A percentile compares a stretch with the other conserved stretches of the same genome.
Conservation (phyloP, 2,329 filamentous ascomycete genomes). For the Pseudocercospora eumusae region DNA sequence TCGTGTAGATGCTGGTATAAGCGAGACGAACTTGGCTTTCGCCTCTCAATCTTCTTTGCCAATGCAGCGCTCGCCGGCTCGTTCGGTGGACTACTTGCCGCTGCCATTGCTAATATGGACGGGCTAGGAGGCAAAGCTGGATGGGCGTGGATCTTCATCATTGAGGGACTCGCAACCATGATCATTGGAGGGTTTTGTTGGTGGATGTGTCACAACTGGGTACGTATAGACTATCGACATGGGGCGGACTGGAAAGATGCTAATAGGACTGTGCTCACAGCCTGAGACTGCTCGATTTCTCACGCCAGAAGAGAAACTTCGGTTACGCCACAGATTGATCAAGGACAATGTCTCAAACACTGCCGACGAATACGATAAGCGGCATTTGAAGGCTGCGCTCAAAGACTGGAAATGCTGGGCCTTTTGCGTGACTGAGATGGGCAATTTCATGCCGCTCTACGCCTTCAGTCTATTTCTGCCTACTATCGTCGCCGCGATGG, state of each 20-base stretch:
- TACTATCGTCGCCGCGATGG: conserved; percentile 68
- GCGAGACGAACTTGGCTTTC: conserved; percentile 72
- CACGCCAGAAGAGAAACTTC: conserved; percentile 42
- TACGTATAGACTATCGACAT: neutral
- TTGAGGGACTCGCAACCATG: conserved; percentile 64
- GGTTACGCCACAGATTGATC: conserved; percentile 27
- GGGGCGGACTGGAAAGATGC: neutral
- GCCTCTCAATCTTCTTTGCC: conserved; percentile 80
- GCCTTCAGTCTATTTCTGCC: conserved; percentile 55
- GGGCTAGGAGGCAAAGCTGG: conserved; percentile 57
- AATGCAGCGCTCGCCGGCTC: conserved; percentile 77
- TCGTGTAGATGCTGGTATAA: conserved; percentile 69
- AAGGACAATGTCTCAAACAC: conserved; percentile 27
- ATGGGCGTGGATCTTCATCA: conserved; percentile 48
- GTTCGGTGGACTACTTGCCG: conserved; percentile 72
- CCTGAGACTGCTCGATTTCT: conserved; percentile 61
- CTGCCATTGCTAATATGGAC: conserved; percentile 69
- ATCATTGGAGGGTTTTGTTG: conserved; percentile 52
- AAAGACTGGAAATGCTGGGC: conserved; percentile 81
- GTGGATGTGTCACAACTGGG: conserved; percentile 53
- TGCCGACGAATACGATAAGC: conserved; percentile 42
- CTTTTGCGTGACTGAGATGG: conserved; percentile 72
- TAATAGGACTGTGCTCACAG: conserved; percentile 33
- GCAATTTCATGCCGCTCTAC: conserved; percentile 33
- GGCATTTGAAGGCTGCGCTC: conserved; percentile 42